Conservation (phyloP, 2,329 filamentous ascomycete species). For the Verticillium tricorpus region DNA sequence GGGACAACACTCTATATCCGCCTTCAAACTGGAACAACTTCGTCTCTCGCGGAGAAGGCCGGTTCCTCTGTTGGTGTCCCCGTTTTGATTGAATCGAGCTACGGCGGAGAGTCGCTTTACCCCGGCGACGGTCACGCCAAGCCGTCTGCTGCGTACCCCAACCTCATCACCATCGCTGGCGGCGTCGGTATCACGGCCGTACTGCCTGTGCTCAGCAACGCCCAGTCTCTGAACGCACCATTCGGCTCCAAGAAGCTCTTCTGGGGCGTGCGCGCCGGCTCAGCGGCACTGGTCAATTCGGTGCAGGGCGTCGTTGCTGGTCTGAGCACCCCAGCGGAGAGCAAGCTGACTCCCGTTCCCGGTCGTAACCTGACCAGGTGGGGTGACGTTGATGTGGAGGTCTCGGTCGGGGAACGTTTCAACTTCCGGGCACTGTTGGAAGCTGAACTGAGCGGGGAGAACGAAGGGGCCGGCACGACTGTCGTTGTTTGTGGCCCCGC, state of each 20-base stretch:
- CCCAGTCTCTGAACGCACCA: constrained; percentile 14
- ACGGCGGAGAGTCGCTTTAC: constrained; percentile 18
- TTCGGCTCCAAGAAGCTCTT: constrained; percentile 21
- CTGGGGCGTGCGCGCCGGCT: constrained; percentile 21
- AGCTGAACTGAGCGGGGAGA: constrained; percentile 15
- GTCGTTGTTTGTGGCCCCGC: constrained; percentile 23
- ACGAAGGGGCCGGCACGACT: constrained; percentile 17
- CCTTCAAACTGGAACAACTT: constrained; percentile 18
- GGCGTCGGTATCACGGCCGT: constrained; percentile 26
- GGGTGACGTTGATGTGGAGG: constrained; percentile 21
- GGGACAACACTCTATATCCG: constrained; percentile 24
- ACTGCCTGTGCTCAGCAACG: constrained; percentile 17
- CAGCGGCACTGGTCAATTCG: constrained; percentile 15
- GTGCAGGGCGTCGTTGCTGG: constrained; percentile 17
- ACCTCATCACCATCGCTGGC: constrained; percentile 22
- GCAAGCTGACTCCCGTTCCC: background rate
- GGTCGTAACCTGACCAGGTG: constrained; percentile 8
- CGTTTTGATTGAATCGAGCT: constrained; percentile 23
- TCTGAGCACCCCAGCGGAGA: background rate
- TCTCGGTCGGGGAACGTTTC: constrained; percentile 22
- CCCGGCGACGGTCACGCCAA: background rate
- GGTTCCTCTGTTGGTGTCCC: constrained; percentile 13
- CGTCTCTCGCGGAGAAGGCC: constrained; percentile 12
- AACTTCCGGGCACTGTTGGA: constrained; percentile 19
- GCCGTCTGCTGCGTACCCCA: constrained; percentile 8